A percentile compares a stretch with the other conserved stretches of the same genome.
Evolutionary conservation across 2,329 filamentous ascomycete genomes (phyloP).

Genomic region (Hymenoscyphus fructigenus): DNA sequence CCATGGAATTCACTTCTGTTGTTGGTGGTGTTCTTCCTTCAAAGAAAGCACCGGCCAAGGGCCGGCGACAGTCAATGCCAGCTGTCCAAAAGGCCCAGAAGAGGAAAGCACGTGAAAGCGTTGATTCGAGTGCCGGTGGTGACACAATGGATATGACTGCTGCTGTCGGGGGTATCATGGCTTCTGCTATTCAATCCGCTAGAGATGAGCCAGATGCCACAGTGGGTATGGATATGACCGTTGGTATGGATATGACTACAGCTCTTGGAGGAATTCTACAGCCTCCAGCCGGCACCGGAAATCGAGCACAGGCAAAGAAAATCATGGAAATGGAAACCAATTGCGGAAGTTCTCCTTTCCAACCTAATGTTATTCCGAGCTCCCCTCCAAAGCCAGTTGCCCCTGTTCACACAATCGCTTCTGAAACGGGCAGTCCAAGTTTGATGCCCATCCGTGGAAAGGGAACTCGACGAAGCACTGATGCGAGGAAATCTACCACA

Average conservation of each 20-base stretch:
- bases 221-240: constrained; percentile 50
- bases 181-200: constrained; percentile 35
- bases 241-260: constrained; percentile 64
- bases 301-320: constrained; percentile 51
- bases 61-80: constrained; percentile 23
- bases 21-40: constrained; percentile 54
- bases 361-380: constrained; percentile 33
- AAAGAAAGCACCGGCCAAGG: constrained; percentile 37
- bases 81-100: constrained; percentile 15
- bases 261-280: constrained; percentile 56
- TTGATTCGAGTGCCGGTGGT: constrained; percentile 30
- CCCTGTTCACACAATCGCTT: constrained; percentile 40
- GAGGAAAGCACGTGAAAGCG: constrained; percentile 39
- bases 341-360: constrained; percentile 46
- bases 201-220: constrained; percentile 44
- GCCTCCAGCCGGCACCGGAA: constrained; percentile 39
- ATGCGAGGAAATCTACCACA: constrained; percentile 43
- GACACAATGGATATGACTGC: constrained; percentile 51
- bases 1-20: constrained; percentile 74
- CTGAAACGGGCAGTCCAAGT: constrained; percentile 54
- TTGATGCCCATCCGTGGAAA: constrained; percentile 53
- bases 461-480: constrained; percentile 49
- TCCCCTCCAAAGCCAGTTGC: constrained; percentile 40
- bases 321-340: constrained; percentile 60
- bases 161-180: constrained; percentile 47